Conservation (phyloP, 352 stramenopile species). For the Phytophthora ramorum region DNA sequence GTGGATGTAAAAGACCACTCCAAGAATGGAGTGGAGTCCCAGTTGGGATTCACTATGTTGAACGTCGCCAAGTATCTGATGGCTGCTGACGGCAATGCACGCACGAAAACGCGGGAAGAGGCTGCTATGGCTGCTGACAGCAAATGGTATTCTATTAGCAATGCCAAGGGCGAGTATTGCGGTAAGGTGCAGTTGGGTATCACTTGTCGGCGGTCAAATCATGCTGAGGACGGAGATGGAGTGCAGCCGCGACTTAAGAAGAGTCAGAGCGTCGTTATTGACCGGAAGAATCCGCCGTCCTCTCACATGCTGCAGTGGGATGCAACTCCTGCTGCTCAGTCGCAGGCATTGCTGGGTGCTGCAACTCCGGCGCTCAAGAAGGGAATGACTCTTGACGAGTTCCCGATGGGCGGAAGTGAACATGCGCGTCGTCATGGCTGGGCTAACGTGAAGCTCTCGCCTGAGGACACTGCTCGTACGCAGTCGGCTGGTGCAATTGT, state of each 20-base stretch:
- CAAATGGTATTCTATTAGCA: conserved; percentile 89
- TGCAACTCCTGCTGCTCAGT: conserved; percentile 38
- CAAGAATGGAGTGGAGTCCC: conserved; percentile 48
- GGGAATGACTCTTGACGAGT: conserved; percentile 48
- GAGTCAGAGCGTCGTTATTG: conserved; percentile 79
- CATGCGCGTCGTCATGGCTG: conserved; percentile 67
- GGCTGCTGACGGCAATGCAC: conserved; percentile 51
- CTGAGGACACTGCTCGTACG: conserved; percentile 58
- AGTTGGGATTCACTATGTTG: conserved; percentile 70
- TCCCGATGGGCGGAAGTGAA: conserved; percentile 36
- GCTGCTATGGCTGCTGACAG: conserved; percentile 71
- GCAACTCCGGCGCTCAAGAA: conserved; percentile 48
- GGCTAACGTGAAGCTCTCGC: conserved; percentile 83
- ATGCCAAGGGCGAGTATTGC: conserved; percentile 87
- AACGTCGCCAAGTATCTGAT: conserved; percentile 90
- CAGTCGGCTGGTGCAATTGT: conserved; percentile 63
- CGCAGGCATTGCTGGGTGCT: conserved; percentile 41
- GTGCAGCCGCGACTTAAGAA: conserved; percentile 76
- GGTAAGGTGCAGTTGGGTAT: conserved; percentile 86
- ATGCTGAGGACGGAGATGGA: conserved; percentile 31
- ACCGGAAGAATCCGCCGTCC: conserved; percentile 69
- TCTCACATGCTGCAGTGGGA: conserved; percentile 85
- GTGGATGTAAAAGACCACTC: conserved; percentile 76
- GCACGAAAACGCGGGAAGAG: conserved; percentile 64
- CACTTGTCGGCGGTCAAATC: conserved; percentile 57